Evolutionary conservation across 768 basidiomycete genomes (phyloP).

Genomic region (Rhodotorula sphaerocarpa): DNA sequence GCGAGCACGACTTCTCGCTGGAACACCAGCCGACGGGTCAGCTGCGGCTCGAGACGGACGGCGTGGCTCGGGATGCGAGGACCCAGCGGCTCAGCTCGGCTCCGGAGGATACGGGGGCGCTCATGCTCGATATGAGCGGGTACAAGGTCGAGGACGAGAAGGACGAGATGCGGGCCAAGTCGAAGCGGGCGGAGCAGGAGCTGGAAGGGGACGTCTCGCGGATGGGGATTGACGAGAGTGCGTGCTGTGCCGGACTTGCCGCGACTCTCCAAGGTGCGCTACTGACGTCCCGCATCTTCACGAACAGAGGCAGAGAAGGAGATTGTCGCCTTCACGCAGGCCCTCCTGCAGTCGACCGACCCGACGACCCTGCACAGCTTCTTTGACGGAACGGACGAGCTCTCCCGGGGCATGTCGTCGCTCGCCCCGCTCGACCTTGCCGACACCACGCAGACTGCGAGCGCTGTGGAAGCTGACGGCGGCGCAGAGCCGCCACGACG

Average conservation of each 20-base stretch:
- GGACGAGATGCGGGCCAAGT: slow-evolving; percentile 3
- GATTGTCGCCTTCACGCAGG: slow-evolving; percentile 35
- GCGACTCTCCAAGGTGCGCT: too few relatives aligned
- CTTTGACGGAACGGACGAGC: slow-evolving; percentile 12
- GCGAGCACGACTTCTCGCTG: slow-evolving; percentile 8
- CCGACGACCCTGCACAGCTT: slow-evolving; percentile 29
- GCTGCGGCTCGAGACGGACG: not conserved
- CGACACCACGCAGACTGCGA: not conserved
- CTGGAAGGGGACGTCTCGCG: slow-evolving; percentile 3
- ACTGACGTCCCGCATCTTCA: not conserved
- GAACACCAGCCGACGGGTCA: not conserved
- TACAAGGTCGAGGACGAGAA: slow-evolving; percentile 54
- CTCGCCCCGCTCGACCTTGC: slow-evolving; percentile 20
- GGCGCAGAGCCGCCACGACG: not conserved
- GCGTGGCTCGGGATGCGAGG: not conserved
- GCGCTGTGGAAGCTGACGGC: too few relatives aligned
- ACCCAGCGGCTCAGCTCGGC: slow-evolving; percentile 6
- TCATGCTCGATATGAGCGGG: slow-evolving; percentile 73
- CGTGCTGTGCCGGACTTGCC: not conserved
- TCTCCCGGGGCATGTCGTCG: slow-evolving; percentile 1
- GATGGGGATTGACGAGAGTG: slow-evolving; percentile 19
- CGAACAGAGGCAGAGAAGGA: slow-evolving; percentile 31
- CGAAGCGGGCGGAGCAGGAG: slow-evolving; percentile 15
- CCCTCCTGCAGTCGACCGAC: slow-evolving; percentile 31
- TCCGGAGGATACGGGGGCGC: slow-evolving; percentile 41